phyloP scores from a whole-genome alignment of 78 protist species.

The slime mould (Dictyostelium discoideum) region dicty_2.7 NC_007088.5:3650001-3650500 shows the following conservation, averaged over 20 bases:
- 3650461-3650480: conserved; percentile 43
- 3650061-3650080: conserved; percentile 1
- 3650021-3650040: not conserved
- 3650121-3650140: conserved; percentile 38
- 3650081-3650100: not conserved
- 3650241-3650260: not conserved
- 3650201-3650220: conserved; percentile 42
- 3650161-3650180: conserved; percentile 66
- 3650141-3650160: conserved; percentile 47
- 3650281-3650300: too few relatives aligned
- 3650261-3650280: too few relatives aligned
- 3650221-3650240: conserved; percentile 7
- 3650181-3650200: conserved; percentile 7
- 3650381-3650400: not conserved
- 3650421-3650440: not conserved
- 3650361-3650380: not conserved
- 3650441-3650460: conserved; percentile 34
- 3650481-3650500: conserved; percentile 57
- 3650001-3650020: not conserved
- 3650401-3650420: not conserved
- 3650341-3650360: not conserved
- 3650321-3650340: not conserved
- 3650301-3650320: too few relatives aligned
- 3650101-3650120: conserved; percentile 31
- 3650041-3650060: not conserved